phyloP scores from a whole-genome alignment of 2,329 filamentous ascomycete genomes.

The Pyrenophora graminea region DNA sequence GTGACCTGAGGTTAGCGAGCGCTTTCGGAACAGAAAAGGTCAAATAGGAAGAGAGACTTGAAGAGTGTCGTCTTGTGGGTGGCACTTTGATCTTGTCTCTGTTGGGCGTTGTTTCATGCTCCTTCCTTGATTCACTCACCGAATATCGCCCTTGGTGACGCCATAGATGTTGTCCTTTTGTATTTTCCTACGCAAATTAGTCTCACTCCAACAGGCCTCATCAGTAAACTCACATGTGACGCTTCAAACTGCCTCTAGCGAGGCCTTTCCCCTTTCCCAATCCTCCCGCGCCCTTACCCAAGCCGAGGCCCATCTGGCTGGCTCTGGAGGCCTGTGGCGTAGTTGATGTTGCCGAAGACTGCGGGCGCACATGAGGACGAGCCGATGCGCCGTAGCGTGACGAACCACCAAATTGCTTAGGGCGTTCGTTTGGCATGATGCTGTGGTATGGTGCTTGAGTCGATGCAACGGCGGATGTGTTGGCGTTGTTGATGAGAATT shows the following conservation, averaged over 20 bases:
- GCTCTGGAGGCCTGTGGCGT: constrained; percentile 15
- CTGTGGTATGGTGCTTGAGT: constrained; percentile 1
- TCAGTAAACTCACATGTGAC: constrained; percentile 31
- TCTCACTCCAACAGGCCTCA: background rate
- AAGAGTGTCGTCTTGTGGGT: background rate
- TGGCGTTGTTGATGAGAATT: background rate
- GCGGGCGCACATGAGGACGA: background rate
- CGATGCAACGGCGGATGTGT: background rate
- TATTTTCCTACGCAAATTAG: constrained; percentile 33
- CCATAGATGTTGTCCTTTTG: constrained; percentile 40
- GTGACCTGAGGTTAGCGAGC: constrained; percentile 10
- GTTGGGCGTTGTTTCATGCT: background rate
- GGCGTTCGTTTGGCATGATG: constrained; percentile 18
- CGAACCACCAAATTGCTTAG: constrained; percentile 13
- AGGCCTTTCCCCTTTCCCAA: constrained; percentile 27
- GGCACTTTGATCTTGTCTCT: background rate
- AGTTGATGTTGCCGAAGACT: background rate
- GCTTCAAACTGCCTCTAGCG: constrained; percentile 13
- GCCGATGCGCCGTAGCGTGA: constrained; percentile 15
- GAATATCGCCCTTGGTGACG: constrained; percentile 43
- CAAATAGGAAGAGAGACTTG: background rate
- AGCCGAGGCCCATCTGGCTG: constrained; percentile 20
- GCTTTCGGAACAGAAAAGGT: background rate
- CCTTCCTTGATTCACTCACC: constrained; percentile 25
- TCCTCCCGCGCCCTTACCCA: constrained; percentile 22